phyloP scores from a whole-genome alignment of 805 yeast species.

The Danielia reshetovae region DNA sequence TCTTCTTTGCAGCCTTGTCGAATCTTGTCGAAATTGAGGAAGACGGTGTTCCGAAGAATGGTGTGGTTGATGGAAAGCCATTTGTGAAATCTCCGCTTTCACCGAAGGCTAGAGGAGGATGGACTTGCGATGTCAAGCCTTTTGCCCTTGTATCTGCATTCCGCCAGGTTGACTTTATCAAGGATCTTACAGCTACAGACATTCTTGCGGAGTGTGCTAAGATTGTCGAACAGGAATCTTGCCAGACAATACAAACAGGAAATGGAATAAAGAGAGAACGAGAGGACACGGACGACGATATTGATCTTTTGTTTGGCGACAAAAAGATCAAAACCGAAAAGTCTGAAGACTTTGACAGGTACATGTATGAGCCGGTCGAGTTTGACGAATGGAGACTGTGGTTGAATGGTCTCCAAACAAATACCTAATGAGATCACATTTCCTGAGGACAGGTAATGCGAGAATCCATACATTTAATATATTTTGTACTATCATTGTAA shows the following conservation, averaged over 20 bases:
- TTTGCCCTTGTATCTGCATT: slow-evolving; percentile 43
- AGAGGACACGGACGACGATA: slow-evolving; percentile 27
- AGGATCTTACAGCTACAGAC: slow-evolving; percentile 27
- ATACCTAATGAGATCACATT: too few species aligned
- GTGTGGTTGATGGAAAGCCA: slow-evolving; percentile 9
- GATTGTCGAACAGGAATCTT: slow-evolving; percentile 16
- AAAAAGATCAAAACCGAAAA: slow-evolving; percentile 27
- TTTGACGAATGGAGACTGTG: slow-evolving; percentile 33
- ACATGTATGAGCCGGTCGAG: slow-evolving; percentile 26
- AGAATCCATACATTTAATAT: too few species aligned
- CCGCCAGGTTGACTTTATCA: slow-evolving; percentile 38
- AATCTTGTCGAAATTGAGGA: slow-evolving; percentile 47
- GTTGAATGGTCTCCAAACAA: slow-evolving; percentile 6
- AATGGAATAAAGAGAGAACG: slow-evolving; percentile 2
- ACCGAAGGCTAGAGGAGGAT: slow-evolving; percentile 29
- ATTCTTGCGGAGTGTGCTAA: slow-evolving; percentile 15
- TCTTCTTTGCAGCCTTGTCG: slow-evolving; percentile 48
- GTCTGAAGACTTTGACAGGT: slow-evolving; percentile 17
- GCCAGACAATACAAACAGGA: not conserved
- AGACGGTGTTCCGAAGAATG: slow-evolving; percentile 6
- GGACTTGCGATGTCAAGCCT: slow-evolving; percentile 46
- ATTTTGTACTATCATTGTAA: too few species aligned
- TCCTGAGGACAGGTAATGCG: too few species aligned
- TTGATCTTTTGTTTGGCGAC: slow-evolving; percentile 34
- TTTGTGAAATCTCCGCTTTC: slow-evolving; percentile 34